Base-by-base conservation (phyloP, 495 filamentous ascomycete species). In the Podospora pseudopauciseta region DNA sequence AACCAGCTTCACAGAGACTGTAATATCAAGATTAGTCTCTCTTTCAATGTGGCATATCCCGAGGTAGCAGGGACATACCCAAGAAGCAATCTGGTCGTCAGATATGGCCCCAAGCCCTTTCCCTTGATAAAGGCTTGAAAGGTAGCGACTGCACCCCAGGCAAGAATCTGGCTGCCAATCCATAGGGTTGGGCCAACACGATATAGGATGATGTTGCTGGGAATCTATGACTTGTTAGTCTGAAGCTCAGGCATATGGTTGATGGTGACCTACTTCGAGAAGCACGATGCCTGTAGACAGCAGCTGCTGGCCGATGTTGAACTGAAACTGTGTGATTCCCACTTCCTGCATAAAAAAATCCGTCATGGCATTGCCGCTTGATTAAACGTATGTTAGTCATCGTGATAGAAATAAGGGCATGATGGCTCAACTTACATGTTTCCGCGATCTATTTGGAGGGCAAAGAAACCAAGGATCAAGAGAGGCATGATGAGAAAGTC, bases 301-400 rank as follows among this genome's bases (percentile, higher is more conserved):
- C 34, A 89, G 71, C 68, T 86, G 83, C 3, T 82, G 79, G 5
- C 87, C 87, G 56, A 86, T 72, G 44, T 89, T 89, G 69, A 88
- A 80, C 73, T 88, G 83, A 65, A 85, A 84, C 4, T 85, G 85
- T 4, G 77, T 84, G 69, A 89, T 84, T 19, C 79, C 75, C 13
- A 88, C 76, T 65, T 88, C 86, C 27, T 78, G 63, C 2, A 83
- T 82, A 67, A 88, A 85, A 63, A 67, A 72, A 59, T 76, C 74
- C 0, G 74, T 77, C 68, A 77, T 26, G 66, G 75, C 75, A 44
- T 77, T 77, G 62, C 70, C 72, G 15, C 39, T 49, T 49, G 9
- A 49, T 13, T 3, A 13, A 2, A 11, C 71, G 73, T 11, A 18
- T 49, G 13, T 49, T 49, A 49, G 39, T 6, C 39, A 13, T 49